These are phyloP conservation scores for Elaeis oleifera DNA, from an alignment of 202 grass and related monocot species.

Conservation along the genomic window DNA sequence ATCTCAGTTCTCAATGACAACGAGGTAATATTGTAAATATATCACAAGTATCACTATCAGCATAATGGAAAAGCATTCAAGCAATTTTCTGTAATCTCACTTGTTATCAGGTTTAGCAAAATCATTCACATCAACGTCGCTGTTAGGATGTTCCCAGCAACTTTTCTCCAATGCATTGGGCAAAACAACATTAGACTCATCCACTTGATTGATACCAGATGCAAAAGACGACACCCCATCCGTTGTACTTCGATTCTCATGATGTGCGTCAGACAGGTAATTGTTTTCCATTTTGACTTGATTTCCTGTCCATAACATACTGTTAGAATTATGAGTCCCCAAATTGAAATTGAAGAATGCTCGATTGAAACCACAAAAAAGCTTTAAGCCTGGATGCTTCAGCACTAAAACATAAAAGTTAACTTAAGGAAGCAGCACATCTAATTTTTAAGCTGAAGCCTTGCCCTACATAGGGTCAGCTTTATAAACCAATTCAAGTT, in stretches of 20 bases:
- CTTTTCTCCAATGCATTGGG: conserved; percentile 32
- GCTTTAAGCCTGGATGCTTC: background rate
- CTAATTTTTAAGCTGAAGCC: too few relatives aligned
- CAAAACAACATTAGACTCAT: conserved; percentile 21
- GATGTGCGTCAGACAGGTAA: conserved; percentile 23
- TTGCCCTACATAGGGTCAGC: too few relatives aligned
- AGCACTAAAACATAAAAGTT: too few relatives aligned
- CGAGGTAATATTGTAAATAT: too few relatives aligned
- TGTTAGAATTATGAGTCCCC: conserved; percentile 37
- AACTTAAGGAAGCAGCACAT: too few relatives aligned
- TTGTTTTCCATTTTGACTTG: conserved; percentile 23
- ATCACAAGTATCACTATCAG: too few relatives aligned
- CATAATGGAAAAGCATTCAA: background rate
- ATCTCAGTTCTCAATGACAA: too few relatives aligned
- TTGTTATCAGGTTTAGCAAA: conserved; percentile 26
- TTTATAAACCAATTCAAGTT: too few relatives aligned
- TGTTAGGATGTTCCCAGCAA: conserved; percentile 11
- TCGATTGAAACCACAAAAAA: background rate
- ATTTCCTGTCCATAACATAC: conserved; percentile 41
- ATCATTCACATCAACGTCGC: conserved; percentile 6
- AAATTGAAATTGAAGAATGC: conserved; percentile 12
- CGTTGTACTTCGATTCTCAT: conserved; percentile 1
- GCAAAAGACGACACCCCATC: conserved; percentile 26
- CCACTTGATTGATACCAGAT: conserved; percentile 25
- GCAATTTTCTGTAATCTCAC: conserved; percentile 32